Base-by-base conservation (phyloP, 176 grass and related monocot species). In the Carex parvula region DNA sequence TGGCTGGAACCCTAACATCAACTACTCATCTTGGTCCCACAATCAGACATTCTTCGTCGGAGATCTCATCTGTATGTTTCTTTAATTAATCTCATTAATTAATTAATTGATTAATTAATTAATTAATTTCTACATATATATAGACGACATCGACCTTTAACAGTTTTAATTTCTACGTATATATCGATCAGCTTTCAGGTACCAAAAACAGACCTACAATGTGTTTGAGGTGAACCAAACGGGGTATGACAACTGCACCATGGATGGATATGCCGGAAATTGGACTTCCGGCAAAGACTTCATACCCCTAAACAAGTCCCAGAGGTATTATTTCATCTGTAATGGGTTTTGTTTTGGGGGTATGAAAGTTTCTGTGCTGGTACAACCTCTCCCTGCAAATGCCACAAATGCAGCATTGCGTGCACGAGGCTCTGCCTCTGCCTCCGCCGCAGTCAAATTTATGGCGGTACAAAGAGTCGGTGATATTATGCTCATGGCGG, bases 1-100 rank as follows among this genome's bases (percentile, higher is more conserved):
- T 84, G 92, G 92, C 29, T 98, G 95, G 92, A 98, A 98, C 88
- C 92, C 95, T 64, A 93, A 94, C 95, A 90, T 98, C 91, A 88
- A 92, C 88, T 98, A 90, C 89, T 85, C 86, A 1, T 79, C 86
- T 68, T 98, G 91, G 95, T 90, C 89, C 63, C 84, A 79, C 91
- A 95, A 98, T 85, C 95, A 95, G 54, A 98, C 91, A 39, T 93
- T 93, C 95, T 73, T 80, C 73, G 88, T 88, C 75, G 79, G 87
- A 66, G 96, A 95, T 83, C 91, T 98, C 84, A 93, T 98, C 73
- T 98, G 93, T 98, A 87, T 86, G 82, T 39, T 29, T 29, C 29
- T 29, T 29, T 29, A 29, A 29, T 29, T 29, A 29, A 26, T 26
- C n/a, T n/a, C n/a, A n/a, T n/a, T n/a, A n/a, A n/a, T n/a, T 26